Evolutionary conservation across 768 basidiomycete genomes (phyloP).

Genomic region (Amanita polypyramis): DNA sequence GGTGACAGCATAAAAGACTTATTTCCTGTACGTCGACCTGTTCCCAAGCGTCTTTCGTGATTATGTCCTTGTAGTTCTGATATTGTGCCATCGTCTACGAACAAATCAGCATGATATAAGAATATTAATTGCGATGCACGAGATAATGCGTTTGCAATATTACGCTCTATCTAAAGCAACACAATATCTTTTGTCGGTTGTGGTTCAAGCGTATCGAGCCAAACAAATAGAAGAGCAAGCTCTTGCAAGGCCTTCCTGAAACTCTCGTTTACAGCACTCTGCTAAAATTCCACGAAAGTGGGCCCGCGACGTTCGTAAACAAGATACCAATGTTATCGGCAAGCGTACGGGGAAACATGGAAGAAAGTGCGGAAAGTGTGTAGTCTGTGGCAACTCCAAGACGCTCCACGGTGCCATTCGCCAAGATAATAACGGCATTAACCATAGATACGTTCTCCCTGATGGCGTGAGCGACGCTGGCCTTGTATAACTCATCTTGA

Average conservation of each 20-base stretch:
- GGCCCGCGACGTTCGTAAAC: constrained; percentile 15
- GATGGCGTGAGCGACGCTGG: constrained; percentile 16
- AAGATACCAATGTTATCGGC: constrained; percentile 17
- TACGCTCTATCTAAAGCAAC: constrained; percentile 9
- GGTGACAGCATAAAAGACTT: neutral
- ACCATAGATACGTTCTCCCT: constrained; percentile 11
- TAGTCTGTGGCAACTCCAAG: constrained; percentile 16
- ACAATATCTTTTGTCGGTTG: constrained; percentile 11
- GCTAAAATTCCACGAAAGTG: constrained; percentile 15
- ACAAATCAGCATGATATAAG: neutral
- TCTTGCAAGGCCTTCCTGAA: constrained; percentile 9
- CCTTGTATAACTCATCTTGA: constrained; percentile 16
- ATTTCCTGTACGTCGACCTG: neutral
- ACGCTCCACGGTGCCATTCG: constrained; percentile 16
- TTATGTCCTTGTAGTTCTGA: neutral
- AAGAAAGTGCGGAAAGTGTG: constrained; percentile 13
- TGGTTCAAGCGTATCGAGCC: constrained; percentile 7
- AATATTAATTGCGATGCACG: constrained; percentile 7
- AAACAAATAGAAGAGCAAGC: constrained; percentile 9
- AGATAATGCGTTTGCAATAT: constrained; percentile 7
- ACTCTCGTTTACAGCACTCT: neutral
- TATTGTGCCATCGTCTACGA: constrained; percentile 1
- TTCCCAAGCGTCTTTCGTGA: neutral
- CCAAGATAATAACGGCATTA: constrained; percentile 18
- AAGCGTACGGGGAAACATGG: constrained; percentile 17